Percentiles rank a stretch among this genome's conserved stretches.
phyloP scores from a whole-genome alignment of 2,329 filamentous ascomycete genomes.

The Talaromyces albobiverticillius region DNA sequence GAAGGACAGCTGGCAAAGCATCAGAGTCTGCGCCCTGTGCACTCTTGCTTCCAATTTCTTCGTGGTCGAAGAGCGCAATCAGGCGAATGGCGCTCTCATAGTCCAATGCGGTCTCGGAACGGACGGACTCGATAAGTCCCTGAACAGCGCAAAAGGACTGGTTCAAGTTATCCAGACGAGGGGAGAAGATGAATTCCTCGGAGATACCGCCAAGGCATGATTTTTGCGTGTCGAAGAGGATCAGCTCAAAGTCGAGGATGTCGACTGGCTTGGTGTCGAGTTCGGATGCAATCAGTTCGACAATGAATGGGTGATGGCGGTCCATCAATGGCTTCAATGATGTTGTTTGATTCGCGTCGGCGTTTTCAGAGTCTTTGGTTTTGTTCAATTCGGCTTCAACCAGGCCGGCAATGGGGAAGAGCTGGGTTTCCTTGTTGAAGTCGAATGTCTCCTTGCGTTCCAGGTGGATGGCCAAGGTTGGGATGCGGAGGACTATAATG shows the following conservation, averaged over 20 bases:
- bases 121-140: slow-evolving; percentile 77
- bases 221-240: slow-evolving; percentile 96
- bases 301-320: slow-evolving; percentile 82
- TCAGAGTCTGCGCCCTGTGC: slow-evolving; percentile 94
- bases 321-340: slow-evolving; percentile 71
- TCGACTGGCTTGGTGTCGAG: slow-evolving; percentile 67
- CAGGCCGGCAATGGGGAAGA: slow-evolving; percentile 89
- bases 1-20: slow-evolving; percentile 80
- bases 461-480: slow-evolving; percentile 90
- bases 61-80: slow-evolving; percentile 95
- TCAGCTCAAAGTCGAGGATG: slow-evolving; percentile 88
- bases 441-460: slow-evolving; percentile 81
- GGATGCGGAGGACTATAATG: slow-evolving; percentile 72
- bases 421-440: slow-evolving; percentile 95
- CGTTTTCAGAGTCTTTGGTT: slow-evolving; percentile 48
- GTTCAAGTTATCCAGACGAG: slow-evolving; percentile 91
- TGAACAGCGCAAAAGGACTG: slow-evolving; percentile 93
- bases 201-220: slow-evolving; percentile 83
- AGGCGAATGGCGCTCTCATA: slow-evolving; percentile 79
- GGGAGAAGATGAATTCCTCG: slow-evolving; percentile 93
- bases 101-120: slow-evolving; percentile 62
- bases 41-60: slow-evolving; percentile 90
- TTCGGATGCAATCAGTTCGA: slow-evolving; percentile 80
- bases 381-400: slow-evolving; percentile 85
- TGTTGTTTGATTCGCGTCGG: slow-evolving; percentile 44